A percentile compares a stretch with the other conserved stretches of the same genome.
phyloP scores from a whole-genome alignment of 352 stramenopile genomes.

The Globisporangium solare region DNA sequence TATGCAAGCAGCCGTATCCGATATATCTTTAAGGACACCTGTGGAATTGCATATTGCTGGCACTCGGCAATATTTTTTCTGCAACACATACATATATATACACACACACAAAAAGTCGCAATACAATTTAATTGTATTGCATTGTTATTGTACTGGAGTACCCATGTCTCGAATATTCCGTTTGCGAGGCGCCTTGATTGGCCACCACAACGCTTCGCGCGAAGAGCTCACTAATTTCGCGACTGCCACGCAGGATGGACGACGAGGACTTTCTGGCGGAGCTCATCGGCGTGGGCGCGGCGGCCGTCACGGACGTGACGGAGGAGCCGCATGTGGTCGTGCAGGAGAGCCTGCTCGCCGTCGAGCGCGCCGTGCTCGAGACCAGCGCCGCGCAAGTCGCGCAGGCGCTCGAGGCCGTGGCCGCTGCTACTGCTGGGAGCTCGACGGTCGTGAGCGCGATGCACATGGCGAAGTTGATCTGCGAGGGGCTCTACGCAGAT shows the following conservation, averaged over 20 bases:
- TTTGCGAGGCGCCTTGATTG: conserved; percentile 7
- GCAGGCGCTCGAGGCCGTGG: conserved; percentile 12
- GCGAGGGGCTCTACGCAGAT: conserved; percentile 54
- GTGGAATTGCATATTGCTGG: not conserved
- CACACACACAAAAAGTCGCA: too few relatives aligned
- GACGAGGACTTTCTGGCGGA: conserved; percentile 53
- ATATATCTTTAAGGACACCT: not conserved
- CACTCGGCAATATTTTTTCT: too few relatives aligned
- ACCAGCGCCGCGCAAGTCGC: conserved; percentile 32
- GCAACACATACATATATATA: too few relatives aligned
- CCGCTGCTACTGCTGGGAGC: not conserved
- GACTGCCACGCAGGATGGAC: conserved; percentile 25
- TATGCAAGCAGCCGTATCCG: not conserved
- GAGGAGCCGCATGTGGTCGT: conserved; percentile 36
- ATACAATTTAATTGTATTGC: too few relatives aligned
- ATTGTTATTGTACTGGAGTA: too few relatives aligned
- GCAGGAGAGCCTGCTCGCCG: conserved; percentile 26
- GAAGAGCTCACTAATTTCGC: conserved; percentile 7
- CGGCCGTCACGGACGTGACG: conserved; percentile 28
- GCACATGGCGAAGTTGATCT: conserved; percentile 49
- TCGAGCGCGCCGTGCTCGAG: conserved; percentile 60
- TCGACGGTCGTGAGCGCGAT: conserved; percentile 22
- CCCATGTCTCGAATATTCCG: not conserved
- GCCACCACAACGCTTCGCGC: conserved; percentile 12
- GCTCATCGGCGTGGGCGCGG: conserved; percentile 48